Conservation (phyloP, 306 rosid species). For the Corylus americana region DNA sequence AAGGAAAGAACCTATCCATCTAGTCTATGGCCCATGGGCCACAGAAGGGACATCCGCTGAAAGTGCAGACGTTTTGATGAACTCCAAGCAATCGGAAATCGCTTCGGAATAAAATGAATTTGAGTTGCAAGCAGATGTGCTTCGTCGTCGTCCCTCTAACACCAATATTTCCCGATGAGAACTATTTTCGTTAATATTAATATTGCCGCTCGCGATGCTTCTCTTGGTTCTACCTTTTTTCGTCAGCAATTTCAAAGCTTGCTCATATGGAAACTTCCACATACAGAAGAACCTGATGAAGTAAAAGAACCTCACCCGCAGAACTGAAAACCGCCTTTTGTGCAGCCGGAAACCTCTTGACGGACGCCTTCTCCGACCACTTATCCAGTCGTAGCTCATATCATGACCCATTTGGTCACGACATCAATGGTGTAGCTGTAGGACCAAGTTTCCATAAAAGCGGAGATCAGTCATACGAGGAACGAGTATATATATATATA, state of each 20-base stretch:
- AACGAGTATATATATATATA: too few relatives aligned
- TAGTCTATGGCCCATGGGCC: neutral
- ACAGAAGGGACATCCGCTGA: neutral
- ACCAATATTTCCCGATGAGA: neutral
- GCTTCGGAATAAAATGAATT: neutral
- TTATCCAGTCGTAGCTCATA: neutral
- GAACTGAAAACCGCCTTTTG: neutral
- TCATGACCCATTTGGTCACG: neutral
- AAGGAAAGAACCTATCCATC: neutral
- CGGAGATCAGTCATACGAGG: neutral
- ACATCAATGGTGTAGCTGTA: neutral
- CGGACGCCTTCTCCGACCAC: neutral
- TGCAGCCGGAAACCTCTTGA: neutral
- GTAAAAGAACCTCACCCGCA: conserved; percentile 2
- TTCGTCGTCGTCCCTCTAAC: too few relatives aligned
- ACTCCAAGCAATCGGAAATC: neutral
- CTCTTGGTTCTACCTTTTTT: neutral
- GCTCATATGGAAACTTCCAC: neutral
- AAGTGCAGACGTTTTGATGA: neutral
- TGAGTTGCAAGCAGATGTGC: neutral
- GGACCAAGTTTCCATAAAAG: neutral
- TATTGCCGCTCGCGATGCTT: neutral
- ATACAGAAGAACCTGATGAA: neutral
- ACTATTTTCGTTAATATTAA: neutral
- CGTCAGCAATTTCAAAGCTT: neutral